Percentiles rank a stretch among this genome's conserved stretches.
Evolutionary conservation across 2,329 filamentous ascomycete species (phyloP).

Genomic region (Emmonsia crescens): DNA sequence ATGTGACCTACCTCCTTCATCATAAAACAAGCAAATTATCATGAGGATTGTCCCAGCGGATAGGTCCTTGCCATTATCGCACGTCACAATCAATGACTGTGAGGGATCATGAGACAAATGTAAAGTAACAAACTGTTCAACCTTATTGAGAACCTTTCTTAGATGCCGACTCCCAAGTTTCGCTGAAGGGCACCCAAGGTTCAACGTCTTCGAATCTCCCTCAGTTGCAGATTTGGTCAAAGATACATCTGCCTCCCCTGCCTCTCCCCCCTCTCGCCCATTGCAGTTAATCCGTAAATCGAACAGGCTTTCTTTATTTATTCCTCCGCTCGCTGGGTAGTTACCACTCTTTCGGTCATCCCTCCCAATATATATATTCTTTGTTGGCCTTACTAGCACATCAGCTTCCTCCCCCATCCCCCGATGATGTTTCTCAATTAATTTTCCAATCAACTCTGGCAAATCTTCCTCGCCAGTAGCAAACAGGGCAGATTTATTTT

Average conservation of each 20-base stretch:
- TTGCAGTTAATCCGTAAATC: conserved; percentile 34
- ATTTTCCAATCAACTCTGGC: conserved; percentile 38
- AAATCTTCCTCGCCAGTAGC: conserved; percentile 55
- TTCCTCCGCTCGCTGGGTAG: conserved; percentile 20
- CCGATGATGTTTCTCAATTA: conserved; percentile 26
- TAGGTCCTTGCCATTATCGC: conserved; percentile 68
- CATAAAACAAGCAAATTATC: conserved; percentile 61
- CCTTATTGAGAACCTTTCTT: conserved; percentile 55
- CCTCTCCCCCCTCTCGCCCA: conserved; percentile 16
- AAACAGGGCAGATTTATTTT: conserved; percentile 50
- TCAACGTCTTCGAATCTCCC: conserved; percentile 31
- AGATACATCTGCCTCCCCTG: conserved; percentile 7
- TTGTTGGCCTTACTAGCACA: conserved; percentile 29
- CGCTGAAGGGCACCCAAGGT: conserved; percentile 55
- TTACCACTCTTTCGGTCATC: not conserved
- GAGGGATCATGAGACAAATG: conserved; percentile 22
- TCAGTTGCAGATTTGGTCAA: conserved; percentile 17
- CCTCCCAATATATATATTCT: conserved; percentile 22
- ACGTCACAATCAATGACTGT: conserved; percentile 49
- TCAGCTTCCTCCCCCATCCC: conserved; percentile 15
- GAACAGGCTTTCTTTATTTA: conserved; percentile 31
- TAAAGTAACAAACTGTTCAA: conserved; percentile 46
- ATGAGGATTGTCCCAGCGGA: conserved; percentile 68
- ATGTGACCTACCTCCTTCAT: conserved; percentile 47
- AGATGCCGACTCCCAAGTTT: conserved; percentile 78